Evolutionary conservation across 441 rosid species (phyloP).

Genomic region (Mallotus repandus): DNA sequence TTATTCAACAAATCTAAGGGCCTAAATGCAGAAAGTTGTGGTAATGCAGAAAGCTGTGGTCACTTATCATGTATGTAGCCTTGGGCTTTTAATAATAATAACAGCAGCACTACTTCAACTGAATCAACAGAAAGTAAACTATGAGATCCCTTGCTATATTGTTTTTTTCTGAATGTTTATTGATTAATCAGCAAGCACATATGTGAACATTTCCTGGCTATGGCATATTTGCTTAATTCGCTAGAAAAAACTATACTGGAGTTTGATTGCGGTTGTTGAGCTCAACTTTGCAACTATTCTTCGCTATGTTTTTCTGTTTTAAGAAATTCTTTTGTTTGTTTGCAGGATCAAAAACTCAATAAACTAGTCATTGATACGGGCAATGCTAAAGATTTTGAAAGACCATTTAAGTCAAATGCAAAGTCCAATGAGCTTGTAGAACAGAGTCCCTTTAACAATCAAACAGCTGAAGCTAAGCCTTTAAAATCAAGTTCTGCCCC

Average conservation of each 20-base stretch:
- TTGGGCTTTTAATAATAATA: background rate
- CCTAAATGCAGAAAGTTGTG: background rate
- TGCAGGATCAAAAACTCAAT: slow-evolving; percentile 80
- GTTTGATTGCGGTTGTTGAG: background rate
- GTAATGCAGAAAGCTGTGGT: background rate
- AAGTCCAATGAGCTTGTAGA: slow-evolving; percentile 41
- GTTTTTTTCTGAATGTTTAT: background rate
- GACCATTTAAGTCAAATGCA: slow-evolving; percentile 58
- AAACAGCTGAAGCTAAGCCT: slow-evolving; percentile 26
- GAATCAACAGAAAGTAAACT: background rate
- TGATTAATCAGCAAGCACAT: background rate
- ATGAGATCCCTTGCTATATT: background rate
- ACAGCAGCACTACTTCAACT: background rate
- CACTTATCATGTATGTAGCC: background rate
- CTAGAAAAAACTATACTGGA: background rate
- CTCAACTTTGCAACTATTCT: background rate
- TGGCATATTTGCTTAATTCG: background rate
- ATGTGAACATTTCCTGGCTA: background rate
- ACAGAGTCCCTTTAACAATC: slow-evolving; percentile 37
- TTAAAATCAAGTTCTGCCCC: slow-evolving; percentile 30
- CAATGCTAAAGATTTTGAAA: slow-evolving; percentile 72
- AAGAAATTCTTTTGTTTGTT: slow-evolving; percentile 17
- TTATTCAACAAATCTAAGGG: background rate
- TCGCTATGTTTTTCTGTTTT: background rate
- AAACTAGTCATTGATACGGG: slow-evolving; percentile 56